Evolutionary conservation across 768 basidiomycete genomes (phyloP).

Genomic region (Lentinula boryana): DNA sequence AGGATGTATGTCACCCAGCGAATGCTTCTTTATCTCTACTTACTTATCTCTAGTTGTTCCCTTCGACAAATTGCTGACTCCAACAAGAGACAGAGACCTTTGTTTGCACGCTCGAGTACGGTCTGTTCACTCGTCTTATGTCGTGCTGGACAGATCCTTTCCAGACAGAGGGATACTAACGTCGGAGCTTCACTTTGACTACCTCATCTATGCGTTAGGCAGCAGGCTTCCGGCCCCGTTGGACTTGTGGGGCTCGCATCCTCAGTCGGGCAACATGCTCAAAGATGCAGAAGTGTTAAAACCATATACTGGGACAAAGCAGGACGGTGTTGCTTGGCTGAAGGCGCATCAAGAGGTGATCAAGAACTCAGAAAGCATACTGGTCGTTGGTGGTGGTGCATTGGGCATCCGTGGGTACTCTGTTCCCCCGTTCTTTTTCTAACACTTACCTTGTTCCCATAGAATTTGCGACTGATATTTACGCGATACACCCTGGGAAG

Average conservation of each 20-base stretch:
- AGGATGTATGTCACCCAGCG: constrained; percentile 36
- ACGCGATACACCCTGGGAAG: constrained; percentile 44
- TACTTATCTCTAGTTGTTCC: constrained; percentile 38
- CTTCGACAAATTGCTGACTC: constrained; percentile 33
- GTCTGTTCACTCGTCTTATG: constrained; percentile 19
- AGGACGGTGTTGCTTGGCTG: constrained; percentile 45
- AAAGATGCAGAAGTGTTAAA: neutral
- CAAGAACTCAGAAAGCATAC: constrained; percentile 39
- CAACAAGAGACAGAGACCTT: neutral
- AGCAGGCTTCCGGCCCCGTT: constrained; percentile 50
- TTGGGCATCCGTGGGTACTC: constrained; percentile 58
- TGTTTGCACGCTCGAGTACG: neutral
- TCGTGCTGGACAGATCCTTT: constrained; percentile 43
- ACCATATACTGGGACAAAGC: constrained; percentile 37
- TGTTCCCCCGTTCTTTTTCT: neutral
- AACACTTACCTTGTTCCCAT: neutral
- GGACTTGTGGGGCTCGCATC: constrained; percentile 40
- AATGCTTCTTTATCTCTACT: neutral
- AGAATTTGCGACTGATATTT: constrained; percentile 66
- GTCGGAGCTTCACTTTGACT: constrained; percentile 42
- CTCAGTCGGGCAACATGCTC: neutral
- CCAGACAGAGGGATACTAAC: constrained; percentile 36
- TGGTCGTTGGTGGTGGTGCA: constrained; percentile 69
- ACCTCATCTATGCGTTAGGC: constrained; percentile 56
- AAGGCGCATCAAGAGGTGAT: constrained; percentile 43